phyloP scores from a whole-genome alignment of 805 yeast genomes.

The Ogataea populi-albae region DNA sequence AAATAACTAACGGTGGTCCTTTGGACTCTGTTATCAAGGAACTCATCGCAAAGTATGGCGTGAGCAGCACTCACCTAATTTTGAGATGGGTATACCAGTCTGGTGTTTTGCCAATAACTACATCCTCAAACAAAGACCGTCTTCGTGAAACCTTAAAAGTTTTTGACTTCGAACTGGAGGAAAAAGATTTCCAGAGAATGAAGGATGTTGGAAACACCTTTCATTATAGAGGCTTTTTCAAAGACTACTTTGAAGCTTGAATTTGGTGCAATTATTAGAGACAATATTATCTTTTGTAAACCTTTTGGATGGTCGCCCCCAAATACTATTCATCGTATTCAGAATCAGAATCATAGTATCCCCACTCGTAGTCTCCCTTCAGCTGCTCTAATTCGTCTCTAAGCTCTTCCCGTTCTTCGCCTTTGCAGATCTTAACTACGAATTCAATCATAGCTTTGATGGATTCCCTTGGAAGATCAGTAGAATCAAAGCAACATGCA shows the following conservation, averaged over 20 bases:
- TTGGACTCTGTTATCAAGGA: conserved; percentile 33
- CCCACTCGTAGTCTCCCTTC: conserved; percentile 47
- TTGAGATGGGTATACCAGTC: conserved; percentile 67
- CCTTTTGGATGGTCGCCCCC: no score
- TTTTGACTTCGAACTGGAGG: conserved; percentile 50
- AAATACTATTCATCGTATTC: conserved; percentile 25
- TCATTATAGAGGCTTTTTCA: conserved; percentile 25
- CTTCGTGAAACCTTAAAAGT: conserved; percentile 53
- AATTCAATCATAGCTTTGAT: conserved; percentile 25
- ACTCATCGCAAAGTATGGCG: conserved; percentile 55
- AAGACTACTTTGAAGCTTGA: conserved; percentile 16
- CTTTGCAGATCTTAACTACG: conserved; percentile 27
- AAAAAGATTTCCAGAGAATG: conserved; percentile 48
- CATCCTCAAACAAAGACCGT: conserved; percentile 59
- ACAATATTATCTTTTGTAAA: no score
- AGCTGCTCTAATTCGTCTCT: conserved; percentile 45
- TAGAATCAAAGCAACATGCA: conserved; percentile 19
- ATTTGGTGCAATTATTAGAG: no score
- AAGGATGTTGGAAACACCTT: conserved; percentile 38
- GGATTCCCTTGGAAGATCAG: conserved; percentile 24
- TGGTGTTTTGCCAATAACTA: conserved; percentile 72
- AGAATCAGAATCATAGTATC: conserved; percentile 47
- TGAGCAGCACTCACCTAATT: conserved; percentile 60
- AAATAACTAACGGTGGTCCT: conserved; percentile 41
- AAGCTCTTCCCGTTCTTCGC: conserved; percentile 54